phyloP scores from a whole-genome alignment of 345 rosid genomes.

The Brassica rapa region DNA sequence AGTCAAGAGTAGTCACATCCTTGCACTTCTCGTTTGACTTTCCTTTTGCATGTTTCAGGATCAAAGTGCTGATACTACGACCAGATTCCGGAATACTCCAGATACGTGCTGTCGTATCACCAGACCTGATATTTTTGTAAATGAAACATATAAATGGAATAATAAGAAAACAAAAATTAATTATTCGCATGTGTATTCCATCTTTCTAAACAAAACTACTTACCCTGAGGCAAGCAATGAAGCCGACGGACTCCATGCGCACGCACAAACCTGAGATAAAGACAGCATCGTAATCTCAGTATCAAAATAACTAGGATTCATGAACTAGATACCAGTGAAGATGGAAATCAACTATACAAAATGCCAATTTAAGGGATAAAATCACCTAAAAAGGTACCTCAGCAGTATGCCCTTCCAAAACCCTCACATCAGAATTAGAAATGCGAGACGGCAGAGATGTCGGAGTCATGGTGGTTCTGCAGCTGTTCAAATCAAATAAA shows the following conservation, averaged over 20 bases:
- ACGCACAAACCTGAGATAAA: constrained; percentile 79
- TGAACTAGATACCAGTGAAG: background rate
- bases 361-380: constrained; percentile 3
- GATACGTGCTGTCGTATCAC: constrained; percentile 97
- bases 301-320: background rate
- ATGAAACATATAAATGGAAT: background rate
- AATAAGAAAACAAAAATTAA: background rate
- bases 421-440: constrained; percentile 81
- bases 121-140: constrained; percentile 59
- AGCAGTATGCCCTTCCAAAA: constrained; percentile 96
- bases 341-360: constrained; percentile 7
- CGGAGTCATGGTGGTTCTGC: constrained; percentile 57
- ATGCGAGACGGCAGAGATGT: constrained; percentile 67
- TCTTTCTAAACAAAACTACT: constrained; percentile 35
- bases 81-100: constrained; percentile 82
- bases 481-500: constrained; percentile 35
- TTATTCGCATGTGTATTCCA: background rate
- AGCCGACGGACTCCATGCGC: constrained; percentile 99
- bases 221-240: constrained; percentile 99
- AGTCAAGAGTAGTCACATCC: constrained; percentile 97
- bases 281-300: background rate
- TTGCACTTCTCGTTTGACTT: constrained; percentile 95
- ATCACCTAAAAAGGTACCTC: constrained; percentile 62
- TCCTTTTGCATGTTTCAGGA: constrained; percentile 93
- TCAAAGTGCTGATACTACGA: constrained; percentile 57